Evolutionary conservation across 1,284 basidiomycete species (phyloP).

Genomic region (Ceratobasidium sp.): DNA sequence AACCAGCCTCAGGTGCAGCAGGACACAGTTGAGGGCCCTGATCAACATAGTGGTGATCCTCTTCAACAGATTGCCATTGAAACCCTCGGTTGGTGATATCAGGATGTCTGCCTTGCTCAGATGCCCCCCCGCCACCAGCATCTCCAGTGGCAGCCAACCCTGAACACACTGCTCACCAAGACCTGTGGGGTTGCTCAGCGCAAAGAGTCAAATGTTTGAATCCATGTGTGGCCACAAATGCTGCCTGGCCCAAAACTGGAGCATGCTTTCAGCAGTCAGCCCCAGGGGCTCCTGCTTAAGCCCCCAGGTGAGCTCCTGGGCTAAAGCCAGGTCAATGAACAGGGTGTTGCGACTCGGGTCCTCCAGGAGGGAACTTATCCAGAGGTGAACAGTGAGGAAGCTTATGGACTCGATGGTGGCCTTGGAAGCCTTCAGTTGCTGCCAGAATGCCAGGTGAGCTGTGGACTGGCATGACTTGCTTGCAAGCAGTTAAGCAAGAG

Average conservation of each 20-base stretch:
- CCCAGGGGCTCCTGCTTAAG: not conserved
- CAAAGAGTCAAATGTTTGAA: not conserved
- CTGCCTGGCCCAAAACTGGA: not conserved
- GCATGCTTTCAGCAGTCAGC: not conserved
- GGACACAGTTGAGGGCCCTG: not conserved
- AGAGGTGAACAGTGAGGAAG: not conserved
- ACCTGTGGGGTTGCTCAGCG: not conserved
- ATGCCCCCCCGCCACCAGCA: not conserved
- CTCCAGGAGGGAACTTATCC: constrained; percentile 8
- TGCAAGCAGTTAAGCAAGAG: not conserved
- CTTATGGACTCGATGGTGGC: not conserved
- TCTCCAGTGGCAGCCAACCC: not conserved
- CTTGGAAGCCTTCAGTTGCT: not conserved
- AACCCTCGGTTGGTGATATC: not conserved
- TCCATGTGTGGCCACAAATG: not conserved
- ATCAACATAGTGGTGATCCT: not conserved
- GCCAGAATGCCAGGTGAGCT: not conserved
- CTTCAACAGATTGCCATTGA: not conserved
- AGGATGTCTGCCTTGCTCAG: not conserved
- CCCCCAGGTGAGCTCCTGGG: not conserved
- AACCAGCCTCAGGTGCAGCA: not conserved
- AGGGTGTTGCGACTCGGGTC: not conserved
- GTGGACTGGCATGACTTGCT: not conserved
- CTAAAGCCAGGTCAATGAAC: not conserved
- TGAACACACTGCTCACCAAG: not conserved